Evolutionary conservation across 2,329 filamentous ascomycete species (phyloP), one percentile per base, ranked within the genome.

Genomic region (Monosporascus sp.): DNA sequence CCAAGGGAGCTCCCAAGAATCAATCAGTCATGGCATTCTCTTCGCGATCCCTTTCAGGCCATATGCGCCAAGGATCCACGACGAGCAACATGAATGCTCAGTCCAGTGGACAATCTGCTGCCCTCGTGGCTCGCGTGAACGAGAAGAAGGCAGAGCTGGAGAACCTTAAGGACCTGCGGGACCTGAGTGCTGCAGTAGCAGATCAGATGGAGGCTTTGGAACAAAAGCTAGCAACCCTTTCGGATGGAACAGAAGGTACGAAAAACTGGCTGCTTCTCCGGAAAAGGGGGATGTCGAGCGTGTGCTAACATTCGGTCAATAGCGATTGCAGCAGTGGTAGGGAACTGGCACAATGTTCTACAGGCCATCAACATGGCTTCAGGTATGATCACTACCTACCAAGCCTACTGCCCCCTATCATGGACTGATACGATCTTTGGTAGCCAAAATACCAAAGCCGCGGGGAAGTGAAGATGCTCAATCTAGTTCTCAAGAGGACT

Each of bases 331-430:
- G 81, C 86, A n/a, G 89, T 95, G 22, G 76, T 95, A 67, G 82
- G 86, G 50, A 95, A 94, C 68, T 95, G 90, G 90, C 87, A 92
- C 69, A 92, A 90, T 62, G 89, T 95, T 58, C 78, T 95, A 55
- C 80, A 87, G 59, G 89, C 89, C 42, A 92, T 95, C 65, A 88
- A 88, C 65, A 92, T 94, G 88, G 90, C 90, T 56, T 92, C 88
- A 55, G 80, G 89, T 92, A 78, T 65, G 83, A 38, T 54, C 20
- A 36, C 11, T 22, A 14, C 31, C 39, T 25, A 27, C 47, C 17
- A 24, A 22, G 42, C 42, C 39, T 7, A 56, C 49, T 55, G 17
- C n/a, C 50, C 49, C 38, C 11, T 38, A n/a, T 9, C 27, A 24
- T 20, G 36, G 47, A 53, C 53, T 55, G 48, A 54, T 52, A 52